These are phyloP conservation scores for Fraxinus ornus DNA, from an alignment of 305 asterid species.

Conservation along the genomic window DNA sequence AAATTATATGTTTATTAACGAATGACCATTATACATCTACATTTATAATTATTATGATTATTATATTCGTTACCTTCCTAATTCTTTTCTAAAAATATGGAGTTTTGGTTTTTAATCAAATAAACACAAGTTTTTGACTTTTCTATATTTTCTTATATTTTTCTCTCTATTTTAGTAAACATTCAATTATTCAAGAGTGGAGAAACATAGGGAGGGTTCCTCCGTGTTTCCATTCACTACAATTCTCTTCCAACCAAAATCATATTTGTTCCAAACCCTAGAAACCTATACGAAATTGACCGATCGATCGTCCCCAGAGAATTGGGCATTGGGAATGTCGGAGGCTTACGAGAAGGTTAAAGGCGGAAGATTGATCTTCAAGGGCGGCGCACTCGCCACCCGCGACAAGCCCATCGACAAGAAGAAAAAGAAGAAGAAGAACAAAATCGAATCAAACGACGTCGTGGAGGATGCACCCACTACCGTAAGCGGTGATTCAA, in stretches of 20 bases:
- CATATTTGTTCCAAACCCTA: neutral
- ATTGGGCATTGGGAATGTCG: slow-evolving; percentile 46
- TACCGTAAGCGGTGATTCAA: slow-evolving; percentile 34
- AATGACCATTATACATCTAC: too few relatives aligned
- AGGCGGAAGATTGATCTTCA: slow-evolving; percentile 81
- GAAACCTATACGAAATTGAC: neutral
- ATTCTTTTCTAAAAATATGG: too few relatives aligned
- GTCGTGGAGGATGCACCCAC: slow-evolving; percentile 47
- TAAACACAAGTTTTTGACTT: too few relatives aligned
- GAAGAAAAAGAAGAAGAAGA: slow-evolving; percentile 61
- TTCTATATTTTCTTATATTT: too few relatives aligned
- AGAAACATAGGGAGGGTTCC: too few relatives aligned
- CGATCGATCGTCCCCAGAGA: neutral
- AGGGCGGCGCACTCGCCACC: slow-evolving; percentile 81
- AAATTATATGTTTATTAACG: too few relatives aligned
- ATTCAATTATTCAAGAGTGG: too few relatives aligned
- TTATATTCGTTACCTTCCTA: too few relatives aligned
- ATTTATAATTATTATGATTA: too few relatives aligned
- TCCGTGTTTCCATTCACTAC: too few relatives aligned
- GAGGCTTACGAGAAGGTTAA: slow-evolving; percentile 73
- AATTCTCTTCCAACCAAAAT: neutral
- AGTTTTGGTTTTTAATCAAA: too few relatives aligned
- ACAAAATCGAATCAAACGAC: slow-evolving; percentile 34
- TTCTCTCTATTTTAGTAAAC: too few relatives aligned
- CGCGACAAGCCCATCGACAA: slow-evolving; percentile 74